A percentile compares a stretch with the other conserved stretches of the same genome.
These are phyloP conservation scores for Scedosporium aurantiacum DNA, from an alignment of 2,329 filamentous ascomycete genomes.

Conservation along the genomic window DNA sequence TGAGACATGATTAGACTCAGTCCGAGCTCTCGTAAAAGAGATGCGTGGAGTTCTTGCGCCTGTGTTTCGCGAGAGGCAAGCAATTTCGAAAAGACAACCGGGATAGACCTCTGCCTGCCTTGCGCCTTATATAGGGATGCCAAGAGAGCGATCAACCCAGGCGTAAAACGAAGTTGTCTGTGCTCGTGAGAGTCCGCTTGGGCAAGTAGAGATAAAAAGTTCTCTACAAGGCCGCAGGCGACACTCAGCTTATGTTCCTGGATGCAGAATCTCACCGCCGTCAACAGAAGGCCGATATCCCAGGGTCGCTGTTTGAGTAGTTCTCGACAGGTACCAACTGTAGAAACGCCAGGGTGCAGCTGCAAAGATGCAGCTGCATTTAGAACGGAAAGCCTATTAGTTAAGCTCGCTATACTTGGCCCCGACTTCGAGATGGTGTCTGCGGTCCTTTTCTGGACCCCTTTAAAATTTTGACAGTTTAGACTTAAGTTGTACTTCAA, in stretches of 20 bases:
- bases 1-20: slow-evolving; percentile 64
- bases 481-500: slow-evolving; percentile 52
- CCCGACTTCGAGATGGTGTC: background rate
- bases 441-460: slow-evolving; percentile 33
- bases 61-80: slow-evolving; percentile 70
- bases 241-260: slow-evolving; percentile 58
- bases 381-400: background rate
- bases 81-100: slow-evolving; percentile 65
- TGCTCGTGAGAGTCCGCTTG: slow-evolving; percentile 42
- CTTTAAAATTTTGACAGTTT: slow-evolving; percentile 51
- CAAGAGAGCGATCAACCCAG: slow-evolving; percentile 70
- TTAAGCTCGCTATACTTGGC: background rate
- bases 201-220: slow-evolving; percentile 64
- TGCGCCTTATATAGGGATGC: slow-evolving; percentile 70
- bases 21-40: slow-evolving; percentile 73
- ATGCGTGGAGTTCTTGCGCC: slow-evolving; percentile 31
- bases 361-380: slow-evolving; percentile 7
- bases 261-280: slow-evolving; percentile 72
- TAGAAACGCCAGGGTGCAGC: slow-evolving; percentile 1
- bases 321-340: slow-evolving; percentile 5
- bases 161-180: slow-evolving; percentile 65
- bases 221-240: slow-evolving; percentile 64
- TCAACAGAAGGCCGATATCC: slow-evolving; percentile 69
- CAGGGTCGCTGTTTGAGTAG: slow-evolving; percentile 6
- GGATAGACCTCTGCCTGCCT: slow-evolving; percentile 61